phyloP scores from a whole-genome alignment of 176 grass and related monocot genomes.

The Eleusine indica region DNA sequence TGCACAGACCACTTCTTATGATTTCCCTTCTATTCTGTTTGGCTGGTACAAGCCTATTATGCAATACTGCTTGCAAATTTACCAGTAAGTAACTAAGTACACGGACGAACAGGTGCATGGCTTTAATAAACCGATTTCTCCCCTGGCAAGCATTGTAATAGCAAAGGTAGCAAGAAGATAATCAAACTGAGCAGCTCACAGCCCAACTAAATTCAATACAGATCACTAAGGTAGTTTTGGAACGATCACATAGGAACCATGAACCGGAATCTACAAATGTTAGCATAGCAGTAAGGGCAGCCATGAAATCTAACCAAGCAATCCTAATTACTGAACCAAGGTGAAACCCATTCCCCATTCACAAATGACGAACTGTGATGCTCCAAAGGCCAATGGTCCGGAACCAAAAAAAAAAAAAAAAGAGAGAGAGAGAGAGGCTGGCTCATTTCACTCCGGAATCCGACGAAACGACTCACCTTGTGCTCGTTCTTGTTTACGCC shows the following conservation, averaged over 20 bases:
- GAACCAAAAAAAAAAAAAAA: neutral
- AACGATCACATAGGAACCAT: neutral
- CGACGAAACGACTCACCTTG: constrained; percentile 56
- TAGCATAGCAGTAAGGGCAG: neutral
- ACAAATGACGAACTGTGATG: neutral
- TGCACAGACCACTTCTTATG: neutral
- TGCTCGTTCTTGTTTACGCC: constrained; percentile 79
- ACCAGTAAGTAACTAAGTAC: neutral
- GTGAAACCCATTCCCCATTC: neutral
- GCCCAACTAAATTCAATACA: constrained; percentile 19
- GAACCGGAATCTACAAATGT: neutral
- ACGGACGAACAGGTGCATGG: neutral
- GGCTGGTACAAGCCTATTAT: neutral
- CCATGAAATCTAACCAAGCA: constrained; percentile 16
- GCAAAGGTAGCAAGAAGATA: constrained; percentile 25
- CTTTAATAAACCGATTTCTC: neutral
- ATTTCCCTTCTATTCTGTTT: constrained; percentile 10
- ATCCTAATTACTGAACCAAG: constrained; percentile 19
- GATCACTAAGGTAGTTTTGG: neutral
- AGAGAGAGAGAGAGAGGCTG: neutral
- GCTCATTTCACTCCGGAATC: constrained; percentile 14
- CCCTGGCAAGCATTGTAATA: constrained; percentile 12
- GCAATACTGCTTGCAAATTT: neutral
- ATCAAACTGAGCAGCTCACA: constrained; percentile 9
- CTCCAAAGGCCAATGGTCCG: constrained; percentile 11